Percentiles rank a stretch among this genome's conserved stretches.
phyloP scores from a whole-genome alignment of 179 eudicot genomes.

The Camellia oleifera region DNA sequence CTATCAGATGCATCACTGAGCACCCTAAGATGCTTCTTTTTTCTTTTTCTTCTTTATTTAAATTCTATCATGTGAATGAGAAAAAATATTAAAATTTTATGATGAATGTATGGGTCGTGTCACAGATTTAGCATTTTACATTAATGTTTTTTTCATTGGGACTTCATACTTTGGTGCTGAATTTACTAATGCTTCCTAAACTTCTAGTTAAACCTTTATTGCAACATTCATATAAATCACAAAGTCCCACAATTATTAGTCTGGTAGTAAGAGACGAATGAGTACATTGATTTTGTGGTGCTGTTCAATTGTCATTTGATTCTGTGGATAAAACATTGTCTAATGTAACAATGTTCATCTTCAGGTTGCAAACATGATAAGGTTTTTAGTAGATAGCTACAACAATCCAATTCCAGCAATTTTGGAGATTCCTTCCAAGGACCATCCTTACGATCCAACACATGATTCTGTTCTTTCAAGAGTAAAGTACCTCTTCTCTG shows the following conservation, averaged over 20 bases:
- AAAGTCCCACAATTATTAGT: neutral
- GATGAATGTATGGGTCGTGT: neutral
- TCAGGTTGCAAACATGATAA: constrained; percentile 95
- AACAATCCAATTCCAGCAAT: constrained; percentile 94
- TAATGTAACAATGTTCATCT: constrained; percentile 4
- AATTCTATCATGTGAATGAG: too few species aligned
- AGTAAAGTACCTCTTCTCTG: constrained; percentile 78
- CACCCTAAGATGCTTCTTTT: too few species aligned
- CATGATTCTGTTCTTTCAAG: constrained; percentile 94
- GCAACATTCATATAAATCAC: neutral
- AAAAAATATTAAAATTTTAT: too few species aligned
- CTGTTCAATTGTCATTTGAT: neutral
- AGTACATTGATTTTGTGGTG: neutral
- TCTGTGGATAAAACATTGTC: neutral
- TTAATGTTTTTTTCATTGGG: neutral
- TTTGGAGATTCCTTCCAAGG: constrained; percentile 94
- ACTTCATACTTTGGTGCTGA: neutral
- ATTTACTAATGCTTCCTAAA: neutral
- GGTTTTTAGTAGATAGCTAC: constrained; percentile 91
- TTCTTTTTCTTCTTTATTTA: too few species aligned
- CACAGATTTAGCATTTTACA: too few species aligned
- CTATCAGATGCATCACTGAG: too few species aligned
- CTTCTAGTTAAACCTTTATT: too few species aligned
- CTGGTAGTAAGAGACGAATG: neutral
- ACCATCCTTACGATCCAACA: constrained; percentile 92